Conservation (phyloP, 1,139 yeast species). For the Pichia sp. region DNA sequence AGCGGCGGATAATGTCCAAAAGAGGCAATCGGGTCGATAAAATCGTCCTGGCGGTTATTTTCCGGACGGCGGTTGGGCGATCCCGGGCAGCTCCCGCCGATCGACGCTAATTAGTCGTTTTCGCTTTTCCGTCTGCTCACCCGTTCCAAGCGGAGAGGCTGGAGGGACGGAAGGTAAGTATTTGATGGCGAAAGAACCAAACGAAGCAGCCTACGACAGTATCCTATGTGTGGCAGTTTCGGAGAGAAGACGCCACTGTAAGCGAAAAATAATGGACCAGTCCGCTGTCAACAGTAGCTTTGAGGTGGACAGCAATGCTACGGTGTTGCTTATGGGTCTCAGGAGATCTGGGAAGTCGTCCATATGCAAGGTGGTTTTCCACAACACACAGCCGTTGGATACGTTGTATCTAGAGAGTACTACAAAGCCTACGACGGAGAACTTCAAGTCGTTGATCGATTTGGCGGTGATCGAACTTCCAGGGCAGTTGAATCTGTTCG, state of each 20-base stretch:
- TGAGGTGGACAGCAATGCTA: constrained; percentile 53
- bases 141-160: neutral
- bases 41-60: neutral
- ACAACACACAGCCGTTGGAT: constrained; percentile 94
- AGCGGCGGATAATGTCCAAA: neutral
- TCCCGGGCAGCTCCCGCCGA: no score
- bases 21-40: constrained; percentile 6
- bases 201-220: no score
- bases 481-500: constrained; percentile 87
- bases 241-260: neutral
- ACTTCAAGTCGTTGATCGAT: constrained; percentile 68
- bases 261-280: constrained; percentile 14
- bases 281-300: constrained; percentile 10
- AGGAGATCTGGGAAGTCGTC: constrained; percentile 79
- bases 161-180: neutral
- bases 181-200: no score
- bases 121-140: neutral
- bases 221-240: neutral
- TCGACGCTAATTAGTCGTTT: no score
- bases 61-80: neutral
- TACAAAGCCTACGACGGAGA: constrained; percentile 79
- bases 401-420: constrained; percentile 89
- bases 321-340: constrained; percentile 80
- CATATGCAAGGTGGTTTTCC: constrained; percentile 91
- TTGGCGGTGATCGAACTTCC: constrained; percentile 94